Percentiles rank a stretch among this genome's conserved stretches.
Evolutionary conservation across 2,329 filamentous ascomycete species (phyloP).

Genomic region (Ascochyta viciae-villosae): DNA sequence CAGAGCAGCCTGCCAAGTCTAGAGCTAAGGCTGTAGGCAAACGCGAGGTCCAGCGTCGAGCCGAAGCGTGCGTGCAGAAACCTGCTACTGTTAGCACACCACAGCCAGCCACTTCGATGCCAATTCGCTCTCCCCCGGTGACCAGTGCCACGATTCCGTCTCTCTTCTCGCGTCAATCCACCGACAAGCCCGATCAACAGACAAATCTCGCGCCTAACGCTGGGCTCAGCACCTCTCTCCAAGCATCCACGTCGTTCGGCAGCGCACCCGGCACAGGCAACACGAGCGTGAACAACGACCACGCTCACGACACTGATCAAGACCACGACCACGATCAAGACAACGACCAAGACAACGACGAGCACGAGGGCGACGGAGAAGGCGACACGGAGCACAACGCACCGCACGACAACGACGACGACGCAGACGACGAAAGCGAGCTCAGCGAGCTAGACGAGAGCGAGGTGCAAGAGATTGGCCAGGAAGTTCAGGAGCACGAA

Average conservation of each 20-base stretch:
- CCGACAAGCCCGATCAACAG: constrained; percentile 26
- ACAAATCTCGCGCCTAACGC: constrained; percentile 4
- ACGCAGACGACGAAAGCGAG: constrained; percentile 62
- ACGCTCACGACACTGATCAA: constrained; percentile 21
- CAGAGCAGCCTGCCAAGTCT: constrained; percentile 31
- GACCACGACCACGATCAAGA: constrained; percentile 37
- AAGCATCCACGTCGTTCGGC: constrained; percentile 43
- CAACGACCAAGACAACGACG: background rate
- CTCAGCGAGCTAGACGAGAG: constrained; percentile 60
- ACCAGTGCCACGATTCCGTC: constrained; percentile 23
- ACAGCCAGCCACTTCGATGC: constrained; percentile 37
- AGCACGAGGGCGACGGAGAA: constrained; percentile 60
- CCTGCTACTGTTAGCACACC: constrained; percentile 39
- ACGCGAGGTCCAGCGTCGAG: constrained; percentile 64
- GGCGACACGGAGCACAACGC: constrained; percentile 48
- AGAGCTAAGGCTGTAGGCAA: constrained; percentile 66
- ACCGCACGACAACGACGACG: constrained; percentile 56
- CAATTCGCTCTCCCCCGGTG: constrained; percentile 43
- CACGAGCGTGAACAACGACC: constrained; percentile 42
- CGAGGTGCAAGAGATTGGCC: constrained; percentile 45
- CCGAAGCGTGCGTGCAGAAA: constrained; percentile 62
- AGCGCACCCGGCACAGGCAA: constrained; percentile 51
- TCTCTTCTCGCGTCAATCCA: constrained; percentile 26
- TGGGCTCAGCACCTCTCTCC: constrained; percentile 16
- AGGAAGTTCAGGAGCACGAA: constrained; percentile 25